A percentile compares a stretch with the other conserved stretches of the same genome.
phyloP scores from a whole-genome alignment of 2,329 filamentous ascomycete genomes.

The Dothistroma pini region DNA sequence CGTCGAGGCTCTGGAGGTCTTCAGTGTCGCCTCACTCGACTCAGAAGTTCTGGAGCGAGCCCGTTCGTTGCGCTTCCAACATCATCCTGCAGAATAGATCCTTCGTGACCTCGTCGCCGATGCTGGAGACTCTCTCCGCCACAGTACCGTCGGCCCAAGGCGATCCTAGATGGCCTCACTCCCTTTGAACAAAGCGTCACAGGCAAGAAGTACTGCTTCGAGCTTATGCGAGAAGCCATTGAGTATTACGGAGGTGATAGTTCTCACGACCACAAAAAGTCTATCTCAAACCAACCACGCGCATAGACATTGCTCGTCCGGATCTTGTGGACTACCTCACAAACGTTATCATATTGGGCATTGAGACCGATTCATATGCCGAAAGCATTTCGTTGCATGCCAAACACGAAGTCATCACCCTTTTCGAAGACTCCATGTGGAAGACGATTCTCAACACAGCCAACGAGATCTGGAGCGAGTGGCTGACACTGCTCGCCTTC shows the following conservation, averaged over 20 bases:
- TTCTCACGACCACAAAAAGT: not conserved
- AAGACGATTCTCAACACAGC: not conserved
- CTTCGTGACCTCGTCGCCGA: not conserved
- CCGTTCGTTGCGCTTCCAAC: not conserved
- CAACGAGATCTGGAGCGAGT: not conserved
- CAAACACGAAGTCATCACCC: not conserved
- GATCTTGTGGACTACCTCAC: not conserved
- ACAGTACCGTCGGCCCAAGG: not conserved
- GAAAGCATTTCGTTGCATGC: not conserved
- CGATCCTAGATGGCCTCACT: not conserved
- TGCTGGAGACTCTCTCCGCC: not conserved
- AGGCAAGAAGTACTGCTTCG: not conserved
- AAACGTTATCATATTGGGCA: not conserved
- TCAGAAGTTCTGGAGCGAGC: not conserved
- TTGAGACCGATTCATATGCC: not conserved
- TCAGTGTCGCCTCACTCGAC: not conserved
- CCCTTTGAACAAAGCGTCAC: not conserved
- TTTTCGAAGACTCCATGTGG: not conserved
- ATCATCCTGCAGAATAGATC: not conserved
- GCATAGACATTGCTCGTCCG: not conserved
- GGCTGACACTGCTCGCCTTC: not conserved
- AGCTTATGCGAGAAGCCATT: not conserved
- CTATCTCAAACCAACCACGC: not conserved
- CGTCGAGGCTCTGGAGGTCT: not conserved
- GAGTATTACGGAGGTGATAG: not conserved